These are phyloP conservation scores for Neurospora sp. DNA, from an alignment of 495 filamentous ascomycete genomes.

Conservation along the genomic window DNA sequence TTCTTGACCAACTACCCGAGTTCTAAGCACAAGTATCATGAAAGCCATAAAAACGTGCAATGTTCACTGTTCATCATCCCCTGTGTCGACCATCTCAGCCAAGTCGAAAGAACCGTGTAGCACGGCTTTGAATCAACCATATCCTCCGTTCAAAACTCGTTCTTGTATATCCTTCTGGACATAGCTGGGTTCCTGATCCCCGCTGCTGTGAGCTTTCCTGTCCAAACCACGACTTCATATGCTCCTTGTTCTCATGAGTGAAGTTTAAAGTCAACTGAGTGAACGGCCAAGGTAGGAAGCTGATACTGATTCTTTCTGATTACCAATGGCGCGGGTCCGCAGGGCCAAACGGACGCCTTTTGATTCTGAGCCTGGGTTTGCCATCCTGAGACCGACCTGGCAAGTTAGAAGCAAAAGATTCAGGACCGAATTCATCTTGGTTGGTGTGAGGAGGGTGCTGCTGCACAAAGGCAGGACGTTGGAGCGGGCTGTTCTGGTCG, in stretches of 20 bases:
- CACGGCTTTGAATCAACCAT: background rate
- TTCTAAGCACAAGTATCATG: background rate
- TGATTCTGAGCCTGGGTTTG: background rate
- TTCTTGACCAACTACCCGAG: background rate
- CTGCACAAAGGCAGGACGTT: background rate
- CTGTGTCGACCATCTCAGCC: background rate
- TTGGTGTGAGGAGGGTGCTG: background rate
- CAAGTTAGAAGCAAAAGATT: background rate
- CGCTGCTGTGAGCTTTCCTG: background rate
- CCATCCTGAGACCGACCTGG: background rate
- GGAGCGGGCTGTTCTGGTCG: background rate
- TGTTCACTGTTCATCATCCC: background rate
- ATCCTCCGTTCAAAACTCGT: background rate
- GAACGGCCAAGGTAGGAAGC: background rate
- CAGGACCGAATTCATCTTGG: background rate
- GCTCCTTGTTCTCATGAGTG: background rate
- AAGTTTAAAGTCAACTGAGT: background rate
- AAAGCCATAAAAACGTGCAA: background rate
- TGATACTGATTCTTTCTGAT: background rate
- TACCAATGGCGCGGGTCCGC: background rate
- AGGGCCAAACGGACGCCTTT: background rate
- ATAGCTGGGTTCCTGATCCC: background rate
- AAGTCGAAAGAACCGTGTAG: background rate
- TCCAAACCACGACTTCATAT: background rate
- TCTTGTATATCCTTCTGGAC: background rate